phyloP scores from a whole-genome alignment of 2,329 filamentous ascomycete species.

The Calonectria hawksworthii region DNA sequence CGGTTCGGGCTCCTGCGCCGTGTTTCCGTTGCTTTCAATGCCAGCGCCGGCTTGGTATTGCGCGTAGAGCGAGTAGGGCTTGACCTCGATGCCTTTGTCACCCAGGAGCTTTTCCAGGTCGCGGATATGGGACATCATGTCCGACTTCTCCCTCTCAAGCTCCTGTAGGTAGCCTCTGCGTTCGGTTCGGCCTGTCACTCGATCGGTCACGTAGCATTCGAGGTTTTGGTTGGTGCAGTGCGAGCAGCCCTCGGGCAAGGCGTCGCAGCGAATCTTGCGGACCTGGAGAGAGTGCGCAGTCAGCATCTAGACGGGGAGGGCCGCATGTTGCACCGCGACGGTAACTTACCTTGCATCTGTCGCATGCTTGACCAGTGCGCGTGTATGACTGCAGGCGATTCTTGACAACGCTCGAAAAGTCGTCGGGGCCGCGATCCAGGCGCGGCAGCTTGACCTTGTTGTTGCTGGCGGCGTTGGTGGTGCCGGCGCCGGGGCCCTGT shows the following conservation, averaged over 20 bases:
- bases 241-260: constrained; percentile 83
- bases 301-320: constrained; percentile 12
- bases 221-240: constrained; percentile 83
- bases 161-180: constrained; percentile 83
- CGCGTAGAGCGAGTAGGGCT: constrained; percentile 57
- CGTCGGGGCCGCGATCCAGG: constrained; percentile 62
- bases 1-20: constrained; percentile 38
- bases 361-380: constrained; percentile 86
- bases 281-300: constrained; percentile 62
- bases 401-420: constrained; percentile 70
- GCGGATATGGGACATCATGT: constrained; percentile 75
- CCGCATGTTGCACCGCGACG: background rate
- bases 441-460: constrained; percentile 64
- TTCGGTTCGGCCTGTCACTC: constrained; percentile 85
- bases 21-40: constrained; percentile 44
- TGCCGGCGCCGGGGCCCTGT: constrained; percentile 31
- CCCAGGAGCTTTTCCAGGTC: constrained; percentile 77
- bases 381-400: constrained; percentile 68
- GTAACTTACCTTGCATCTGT: constrained; percentile 82
- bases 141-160: constrained; percentile 79
- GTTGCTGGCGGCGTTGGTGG: constrained; percentile 29
- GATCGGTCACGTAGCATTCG: constrained; percentile 87
- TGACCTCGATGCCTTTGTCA: constrained; percentile 72
- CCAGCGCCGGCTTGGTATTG: constrained; percentile 44
- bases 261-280: constrained; percentile 91